Base-by-base conservation (phyloP, 768 basidiomycete genomes). In the Lactifluus rugatus region DNA sequence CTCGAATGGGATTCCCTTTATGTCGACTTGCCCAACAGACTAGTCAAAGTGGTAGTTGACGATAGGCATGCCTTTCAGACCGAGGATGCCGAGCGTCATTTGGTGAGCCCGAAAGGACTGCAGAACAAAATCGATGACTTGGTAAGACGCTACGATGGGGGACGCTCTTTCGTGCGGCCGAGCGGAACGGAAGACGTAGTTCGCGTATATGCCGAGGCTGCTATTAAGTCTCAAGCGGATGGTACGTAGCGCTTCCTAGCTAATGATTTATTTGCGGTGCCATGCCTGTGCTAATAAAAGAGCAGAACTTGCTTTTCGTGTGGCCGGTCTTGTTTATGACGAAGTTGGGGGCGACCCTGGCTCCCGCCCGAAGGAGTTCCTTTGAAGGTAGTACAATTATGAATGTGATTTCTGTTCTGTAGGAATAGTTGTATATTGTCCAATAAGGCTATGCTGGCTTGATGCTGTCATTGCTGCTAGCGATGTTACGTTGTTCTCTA, bases 151-250 rank as follows among this genome's bases (percentile, higher is more conserved):
- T 89, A 86, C 66, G 84, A 87, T 47, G 83, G 83, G 17, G 96
- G 96, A 1, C 81, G 96, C 42, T 83, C 90, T 26, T 99, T 99
- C 67, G 96, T 98, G 17, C 73, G 96, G 57, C 96, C 96, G 2
- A 95, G 93, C 70, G 96, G 96, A 9, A 99, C 96, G 23, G 96
- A 99, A 70, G 94, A 99, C 67, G 94, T 95, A 25, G 96, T 99
- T 6, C 80, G 96, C 58, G 93, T 99, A 16, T 99, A 98, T 68
- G 96, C 94, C 1, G 96, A 99, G 70, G 95, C 96, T 1, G 76
- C 75, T 47, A 73, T 81, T 42, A 81, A 79, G 60, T 71, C 79
- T 14, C 84, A 87, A 64, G 91, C 88, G 19, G 92, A 94, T 69
- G 89, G 95, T 96, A 64, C 67, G 85, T 76, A 3, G 10, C 21